Base-by-base conservation (phyloP, 1,139 yeast species). In the Kodamaea alishanica region DNA sequence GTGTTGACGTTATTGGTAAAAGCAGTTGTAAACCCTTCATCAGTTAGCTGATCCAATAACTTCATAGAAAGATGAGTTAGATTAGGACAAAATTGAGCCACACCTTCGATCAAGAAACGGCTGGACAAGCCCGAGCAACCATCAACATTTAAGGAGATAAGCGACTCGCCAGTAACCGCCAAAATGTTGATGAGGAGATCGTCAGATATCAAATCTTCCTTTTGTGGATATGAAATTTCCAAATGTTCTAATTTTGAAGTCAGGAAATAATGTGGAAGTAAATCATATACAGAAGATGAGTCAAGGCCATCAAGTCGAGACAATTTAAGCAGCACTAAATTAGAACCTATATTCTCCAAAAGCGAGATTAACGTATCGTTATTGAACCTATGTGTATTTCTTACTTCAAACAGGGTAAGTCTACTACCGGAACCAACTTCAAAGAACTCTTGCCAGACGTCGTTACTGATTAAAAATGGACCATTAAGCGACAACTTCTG, bases 301-400 rank as follows among this genome's bases (percentile, higher is more conserved):
- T 68, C 73, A 28, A 92, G 59, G 1, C 92, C 92, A 55, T 88
- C 95, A 27, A 92, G 60, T 34, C 92, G 67, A 5, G 84, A 75
- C 28, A 92, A 60, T 45, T 63, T 68, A 30, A 72, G 52, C 34
- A 55, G 53, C 2, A 78, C 68, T 33, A 92, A 59, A 24, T 69
- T 65, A 0, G 67, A 53, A 2, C 87, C 87, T 53, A 89, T 77
- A 43, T 74, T 73, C 41, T 77, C 84, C 20, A 87, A 67, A 37
- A 92, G 55, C 12, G 81, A 61, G 4, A 79, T 72, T 26, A 89
- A 58, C 0, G 90, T 79, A 37, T 78, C 83, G 45, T 82, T 77
- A 10, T 80, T 75, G 48, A 92, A 82, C 42, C 97, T 68, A 56
- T 92, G 96, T 1, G 97, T 90, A 52, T 88, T 87, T 32, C 81